phyloP scores from a whole-genome alignment of 164 flowering plant species.

The Nymphaea colorata region DNA sequence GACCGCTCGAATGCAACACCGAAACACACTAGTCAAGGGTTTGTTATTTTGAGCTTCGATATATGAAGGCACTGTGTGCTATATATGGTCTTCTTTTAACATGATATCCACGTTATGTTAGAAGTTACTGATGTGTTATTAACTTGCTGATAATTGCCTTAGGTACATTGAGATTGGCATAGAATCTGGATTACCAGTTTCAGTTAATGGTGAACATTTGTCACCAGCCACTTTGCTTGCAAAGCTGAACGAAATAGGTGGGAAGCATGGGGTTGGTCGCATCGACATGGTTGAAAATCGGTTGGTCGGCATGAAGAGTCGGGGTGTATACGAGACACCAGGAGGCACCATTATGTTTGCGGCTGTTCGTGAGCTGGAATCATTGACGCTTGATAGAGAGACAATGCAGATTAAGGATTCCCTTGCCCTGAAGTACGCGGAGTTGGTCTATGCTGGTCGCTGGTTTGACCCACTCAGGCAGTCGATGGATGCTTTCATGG shows the following conservation, averaged over 20 bases:
- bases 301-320: slow-evolving; percentile 95
- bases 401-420: slow-evolving; percentile 68
- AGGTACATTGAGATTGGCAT: slow-evolving; percentile 78
- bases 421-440: slow-evolving; percentile 83
- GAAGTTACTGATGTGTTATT: no score
- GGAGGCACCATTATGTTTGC: slow-evolving; percentile 85
- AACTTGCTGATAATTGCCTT: neutral
- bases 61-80: no score
- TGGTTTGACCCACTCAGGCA: slow-evolving; percentile 95
- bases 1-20: no score
- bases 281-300: slow-evolving; percentile 90
- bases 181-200: slow-evolving; percentile 64
- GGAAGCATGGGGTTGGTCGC: slow-evolving; percentile 84
- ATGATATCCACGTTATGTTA: no score
- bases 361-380: slow-evolving; percentile 75
- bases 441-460: slow-evolving; percentile 89
- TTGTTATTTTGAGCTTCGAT: no score
- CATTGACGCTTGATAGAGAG: slow-evolving; percentile 85
- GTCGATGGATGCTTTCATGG: slow-evolving; percentile 85
- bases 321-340: slow-evolving; percentile 96
- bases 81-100: no score
- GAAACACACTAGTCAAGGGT: no score
- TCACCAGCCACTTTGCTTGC: slow-evolving; percentile 79
- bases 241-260: slow-evolving; percentile 74
- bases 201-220: slow-evolving; percentile 57